phyloP scores from a whole-genome alignment of 345 rosid genomes.

The Dipteronia dyeriana region DNA sequence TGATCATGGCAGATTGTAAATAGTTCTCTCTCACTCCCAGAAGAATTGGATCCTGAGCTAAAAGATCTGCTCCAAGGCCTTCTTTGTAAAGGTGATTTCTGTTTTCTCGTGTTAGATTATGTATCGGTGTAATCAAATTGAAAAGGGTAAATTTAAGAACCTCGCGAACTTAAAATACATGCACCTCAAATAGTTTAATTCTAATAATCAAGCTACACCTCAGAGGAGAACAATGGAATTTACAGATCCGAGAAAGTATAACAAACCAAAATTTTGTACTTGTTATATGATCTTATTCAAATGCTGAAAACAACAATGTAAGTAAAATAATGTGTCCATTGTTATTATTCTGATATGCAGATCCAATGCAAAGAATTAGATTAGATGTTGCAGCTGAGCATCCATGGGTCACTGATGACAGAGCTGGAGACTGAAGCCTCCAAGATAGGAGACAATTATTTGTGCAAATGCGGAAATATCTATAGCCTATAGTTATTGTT shows the following conservation, averaged over 20 bases:
- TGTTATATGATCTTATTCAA: too few species aligned
- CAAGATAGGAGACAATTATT: not conserved
- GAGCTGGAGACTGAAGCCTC: not conserved
- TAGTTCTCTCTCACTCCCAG: slow-evolving; percentile 18
- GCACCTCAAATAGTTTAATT: too few species aligned
- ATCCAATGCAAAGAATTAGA: slow-evolving; percentile 23
- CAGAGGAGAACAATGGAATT: too few species aligned
- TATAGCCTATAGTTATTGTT: not conserved
- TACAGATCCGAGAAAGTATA: too few species aligned
- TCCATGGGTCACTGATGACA: slow-evolving; percentile 22
- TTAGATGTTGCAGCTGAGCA: slow-evolving; percentile 20
- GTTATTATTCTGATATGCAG: not conserved
- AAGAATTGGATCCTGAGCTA: slow-evolving; percentile 16
- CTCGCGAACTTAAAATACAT: too few species aligned
- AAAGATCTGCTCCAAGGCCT: slow-evolving; percentile 20
- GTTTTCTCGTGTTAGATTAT: not conserved
- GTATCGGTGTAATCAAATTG: too few species aligned
- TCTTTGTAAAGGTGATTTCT: slow-evolving; percentile 11
- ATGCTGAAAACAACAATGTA: too few species aligned
- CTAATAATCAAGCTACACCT: too few species aligned
- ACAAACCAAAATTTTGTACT: not conserved
- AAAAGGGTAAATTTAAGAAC: not conserved
- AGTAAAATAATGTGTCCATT: not conserved
- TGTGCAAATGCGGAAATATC: not conserved
- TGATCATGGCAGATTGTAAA: slow-evolving; percentile 16